Percentiles rank a stretch among this genome's conserved stretches.
These are phyloP conservation scores for Botryosphaeria agaves DNA, from an alignment of 2,329 filamentous ascomycete genomes.

Conservation along the genomic window DNA sequence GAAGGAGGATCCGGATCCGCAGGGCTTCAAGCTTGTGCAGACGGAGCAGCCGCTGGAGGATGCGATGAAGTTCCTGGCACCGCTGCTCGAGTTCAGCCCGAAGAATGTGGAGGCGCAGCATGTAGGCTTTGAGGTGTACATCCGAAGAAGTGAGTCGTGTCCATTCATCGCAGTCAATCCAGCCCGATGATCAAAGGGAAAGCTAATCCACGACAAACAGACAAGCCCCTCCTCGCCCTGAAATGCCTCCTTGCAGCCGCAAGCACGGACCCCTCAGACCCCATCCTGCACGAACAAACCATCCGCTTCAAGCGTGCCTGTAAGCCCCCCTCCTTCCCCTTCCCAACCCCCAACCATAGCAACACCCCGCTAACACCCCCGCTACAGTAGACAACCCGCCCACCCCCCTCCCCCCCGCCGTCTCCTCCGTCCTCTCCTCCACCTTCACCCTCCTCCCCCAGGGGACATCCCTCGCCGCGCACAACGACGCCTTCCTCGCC, in stretches of 20 bases:
- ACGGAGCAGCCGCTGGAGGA: constrained; percentile 72
- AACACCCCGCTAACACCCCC: constrained; percentile 2
- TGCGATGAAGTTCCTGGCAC: constrained; percentile 70
- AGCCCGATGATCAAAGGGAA: too few relatives aligned
- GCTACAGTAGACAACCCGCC: constrained; percentile 24
- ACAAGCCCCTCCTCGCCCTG: constrained; percentile 74
- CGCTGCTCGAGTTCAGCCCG: constrained; percentile 67
- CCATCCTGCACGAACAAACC: constrained; percentile 59
- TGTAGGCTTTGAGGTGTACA: constrained; percentile 77
- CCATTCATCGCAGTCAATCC: too few relatives aligned
- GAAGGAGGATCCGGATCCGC: constrained; percentile 82
- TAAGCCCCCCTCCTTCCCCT: constrained; percentile 25
- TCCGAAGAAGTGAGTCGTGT: constrained; percentile 56
- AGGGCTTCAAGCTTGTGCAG: constrained; percentile 61
- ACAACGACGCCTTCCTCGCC: constrained; percentile 48
- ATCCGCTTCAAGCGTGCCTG: constrained; percentile 48
- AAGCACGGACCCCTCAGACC: constrained; percentile 49
- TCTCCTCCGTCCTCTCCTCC: constrained; percentile 50
- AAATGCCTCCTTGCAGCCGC: constrained; percentile 65
- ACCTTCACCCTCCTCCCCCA: constrained; percentile 46
- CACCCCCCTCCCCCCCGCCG: constrained; percentile 45
- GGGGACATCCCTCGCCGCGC: constrained; percentile 37
- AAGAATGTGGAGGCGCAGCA: constrained; percentile 68
- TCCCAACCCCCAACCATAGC: neutral
- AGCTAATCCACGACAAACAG: too few relatives aligned